Base-by-base conservation (phyloP, 768 basidiomycete genomes). In the Boletus vermiculosoides region DNA sequence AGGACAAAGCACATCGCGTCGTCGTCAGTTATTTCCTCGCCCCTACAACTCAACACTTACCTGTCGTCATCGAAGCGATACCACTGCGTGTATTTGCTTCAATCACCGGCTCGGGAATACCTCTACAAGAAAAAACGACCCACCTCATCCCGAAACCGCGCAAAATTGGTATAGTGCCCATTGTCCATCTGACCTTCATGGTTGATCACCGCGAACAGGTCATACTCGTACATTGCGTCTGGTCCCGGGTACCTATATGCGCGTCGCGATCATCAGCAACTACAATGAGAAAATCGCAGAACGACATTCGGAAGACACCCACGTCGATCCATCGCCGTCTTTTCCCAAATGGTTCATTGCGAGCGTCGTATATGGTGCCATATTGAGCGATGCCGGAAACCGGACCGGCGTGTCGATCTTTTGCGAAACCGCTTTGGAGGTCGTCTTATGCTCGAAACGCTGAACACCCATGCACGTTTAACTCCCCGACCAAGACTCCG, bases 61-160 rank as follows among this genome's bases (percentile, higher is more conserved):
- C 92, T 96, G 65, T 95, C 94, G 67, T 97, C 94, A 70, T 97
- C 94, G 71, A 93, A 94, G 23, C 87, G 87, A 74, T 90, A 96
- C 93, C 93, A 98, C 87, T 95, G 18, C 31, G 40, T 18, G 31
- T 31, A 51, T 20, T 50, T 58, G 16, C 30, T 57, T 55, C 22
- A 50, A 37, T 22, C 10, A 16, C 18, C 4, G 54, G 50, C 45
- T 9, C 23, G 16, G 0, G n/a, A 9, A 45, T 16, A 9, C 20
- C 8, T 2, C 10, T 9, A 3, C 16, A 41, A 8, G 18, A 4
- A 13, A 36, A 34, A 37, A 23, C n/a, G 28, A 75, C 87, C 58
- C 61, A 92, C 89, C 76, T 94, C 92, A 65, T 96, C 89, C 54
- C 87, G 83, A 64, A 85, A 92, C 25, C 92, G 82, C 16, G 90